phyloP scores from a whole-genome alignment of 2,329 filamentous ascomycete species.

The Colletotrichum zoysiae region DNA sequence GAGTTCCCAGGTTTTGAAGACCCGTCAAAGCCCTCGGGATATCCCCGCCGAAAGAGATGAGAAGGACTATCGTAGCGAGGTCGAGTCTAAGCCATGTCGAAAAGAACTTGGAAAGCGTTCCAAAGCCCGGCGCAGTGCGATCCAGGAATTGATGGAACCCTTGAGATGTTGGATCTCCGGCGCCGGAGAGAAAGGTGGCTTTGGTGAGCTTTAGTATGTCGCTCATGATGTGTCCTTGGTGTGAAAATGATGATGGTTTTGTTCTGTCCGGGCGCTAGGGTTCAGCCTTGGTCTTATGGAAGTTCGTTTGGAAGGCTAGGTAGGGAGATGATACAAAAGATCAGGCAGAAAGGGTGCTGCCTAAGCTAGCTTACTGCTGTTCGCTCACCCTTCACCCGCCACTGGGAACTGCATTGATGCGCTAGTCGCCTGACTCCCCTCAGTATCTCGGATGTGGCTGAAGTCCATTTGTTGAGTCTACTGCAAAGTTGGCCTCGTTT shows the following conservation, averaged over 20 bases:
- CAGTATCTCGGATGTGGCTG: neutral
- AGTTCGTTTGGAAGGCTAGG: neutral
- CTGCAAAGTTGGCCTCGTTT: neutral
- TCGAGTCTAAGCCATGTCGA: conserved; percentile 52
- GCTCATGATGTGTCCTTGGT: conserved; percentile 16
- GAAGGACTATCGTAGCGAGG: conserved; percentile 49
- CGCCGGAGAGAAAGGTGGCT: conserved; percentile 29
- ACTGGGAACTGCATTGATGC: neutral
- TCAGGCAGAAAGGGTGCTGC: conserved; percentile 25
- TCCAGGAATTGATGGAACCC: conserved; percentile 27
- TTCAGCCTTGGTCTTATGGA: neutral
- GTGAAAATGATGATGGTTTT: too few species aligned
- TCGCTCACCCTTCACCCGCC: neutral
- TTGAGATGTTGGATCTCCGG: conserved; percentile 13
- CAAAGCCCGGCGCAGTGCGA: conserved; percentile 42
- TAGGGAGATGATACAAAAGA: neutral
- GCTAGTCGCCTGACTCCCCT: neutral
- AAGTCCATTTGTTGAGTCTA: neutral
- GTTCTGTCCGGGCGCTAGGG: neutral
- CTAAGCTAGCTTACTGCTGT: neutral
- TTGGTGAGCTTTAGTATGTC: conserved; percentile 29
- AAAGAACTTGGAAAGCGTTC: conserved; percentile 50
- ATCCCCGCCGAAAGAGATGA: conserved; percentile 52
- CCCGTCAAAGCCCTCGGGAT: conserved; percentile 49
- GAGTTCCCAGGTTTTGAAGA: conserved; percentile 47